Conservation (phyloP, 306 rosid species). For the Boehmeria nivea region DNA sequence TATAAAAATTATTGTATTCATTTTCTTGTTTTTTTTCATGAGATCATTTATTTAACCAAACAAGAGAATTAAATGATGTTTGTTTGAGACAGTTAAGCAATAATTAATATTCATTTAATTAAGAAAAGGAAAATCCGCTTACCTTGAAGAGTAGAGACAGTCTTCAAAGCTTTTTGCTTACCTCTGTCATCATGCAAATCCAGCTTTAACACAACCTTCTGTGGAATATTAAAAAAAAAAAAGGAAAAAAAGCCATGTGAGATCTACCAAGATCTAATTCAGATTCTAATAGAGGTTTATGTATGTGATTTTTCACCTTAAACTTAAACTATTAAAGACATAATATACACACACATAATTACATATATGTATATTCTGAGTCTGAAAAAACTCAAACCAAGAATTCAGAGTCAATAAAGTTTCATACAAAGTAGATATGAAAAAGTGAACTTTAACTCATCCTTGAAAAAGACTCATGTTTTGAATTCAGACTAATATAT, state of each 20-base stretch:
- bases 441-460: too few relatives aligned
- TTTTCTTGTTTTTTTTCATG: background rate
- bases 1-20: background rate
- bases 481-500: too few relatives aligned
- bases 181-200: conserved; percentile 74
- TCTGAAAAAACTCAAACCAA: background rate
- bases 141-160: conserved; percentile 82
- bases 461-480: too few relatives aligned
- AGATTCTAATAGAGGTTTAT: background rate
- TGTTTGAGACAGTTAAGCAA: background rate
- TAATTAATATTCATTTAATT: background rate
- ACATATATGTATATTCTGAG: background rate
- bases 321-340: background rate
- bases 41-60: conserved; percentile 5
- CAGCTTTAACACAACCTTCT: conserved; percentile 75
- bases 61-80: background rate
- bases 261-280: conserved; percentile 16
- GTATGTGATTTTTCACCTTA: too few relatives aligned
- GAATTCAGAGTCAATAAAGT: conserved; percentile 24
- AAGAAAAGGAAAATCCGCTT: conserved; percentile 14
- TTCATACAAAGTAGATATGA: too few relatives aligned
- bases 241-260: background rate
- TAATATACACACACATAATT: background rate
- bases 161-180: conserved; percentile 87
- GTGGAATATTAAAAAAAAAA: conserved; percentile 7